Conservation (phyloP, 1,284 basidiomycete genomes). For the Apiotrichum gracile region DNA sequence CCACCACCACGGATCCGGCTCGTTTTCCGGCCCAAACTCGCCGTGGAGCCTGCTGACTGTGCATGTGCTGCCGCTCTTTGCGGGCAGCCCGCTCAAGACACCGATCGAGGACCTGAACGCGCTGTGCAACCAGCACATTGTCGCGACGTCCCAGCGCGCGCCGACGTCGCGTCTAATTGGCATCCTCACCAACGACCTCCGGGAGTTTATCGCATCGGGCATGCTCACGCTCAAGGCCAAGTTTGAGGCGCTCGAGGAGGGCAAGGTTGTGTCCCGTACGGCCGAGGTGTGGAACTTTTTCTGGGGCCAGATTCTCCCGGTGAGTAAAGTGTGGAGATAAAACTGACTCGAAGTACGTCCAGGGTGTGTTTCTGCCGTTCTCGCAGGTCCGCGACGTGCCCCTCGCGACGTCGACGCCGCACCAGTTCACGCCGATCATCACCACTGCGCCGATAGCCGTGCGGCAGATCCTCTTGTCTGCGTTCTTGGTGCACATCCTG, state of each 20-base stretch:
- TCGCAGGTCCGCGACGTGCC: conserved; percentile 36
- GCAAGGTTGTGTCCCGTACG: conserved; percentile 60
- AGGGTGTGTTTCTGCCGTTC: conserved; percentile 51
- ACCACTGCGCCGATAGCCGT: conserved; percentile 31
- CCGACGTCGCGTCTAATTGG: conserved; percentile 46
- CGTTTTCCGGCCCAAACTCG: conserved; percentile 36
- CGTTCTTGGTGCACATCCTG: conserved; percentile 45
- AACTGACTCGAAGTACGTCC: conserved; percentile 35
- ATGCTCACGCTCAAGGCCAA: conserved; percentile 89
- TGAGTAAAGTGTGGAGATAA: conserved; percentile 18
- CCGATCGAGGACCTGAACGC: conserved; percentile 87
- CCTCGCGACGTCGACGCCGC: conserved; percentile 7
- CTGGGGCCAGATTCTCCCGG: conserved; percentile 82
- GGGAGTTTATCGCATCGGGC: conserved; percentile 75
- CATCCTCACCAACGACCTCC: conserved; percentile 68
- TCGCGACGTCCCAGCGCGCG: conserved; percentile 34
- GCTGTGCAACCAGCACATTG: conserved; percentile 38
- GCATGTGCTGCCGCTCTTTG: conserved; percentile 82
- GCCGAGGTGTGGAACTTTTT: conserved; percentile 92
- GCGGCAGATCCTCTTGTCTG: conserved; percentile 44
- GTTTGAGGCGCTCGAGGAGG: conserved; percentile 61
- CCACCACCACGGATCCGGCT: conserved; percentile 20
- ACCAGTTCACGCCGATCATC: conserved; percentile 6
- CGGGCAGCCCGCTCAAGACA: conserved; percentile 78
- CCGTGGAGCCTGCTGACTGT: conserved; percentile 80